Evolutionary conservation across 2,329 filamentous ascomycete species (phyloP).

Genomic region (Ophiocordyceps camponoti-floridani): DNA sequence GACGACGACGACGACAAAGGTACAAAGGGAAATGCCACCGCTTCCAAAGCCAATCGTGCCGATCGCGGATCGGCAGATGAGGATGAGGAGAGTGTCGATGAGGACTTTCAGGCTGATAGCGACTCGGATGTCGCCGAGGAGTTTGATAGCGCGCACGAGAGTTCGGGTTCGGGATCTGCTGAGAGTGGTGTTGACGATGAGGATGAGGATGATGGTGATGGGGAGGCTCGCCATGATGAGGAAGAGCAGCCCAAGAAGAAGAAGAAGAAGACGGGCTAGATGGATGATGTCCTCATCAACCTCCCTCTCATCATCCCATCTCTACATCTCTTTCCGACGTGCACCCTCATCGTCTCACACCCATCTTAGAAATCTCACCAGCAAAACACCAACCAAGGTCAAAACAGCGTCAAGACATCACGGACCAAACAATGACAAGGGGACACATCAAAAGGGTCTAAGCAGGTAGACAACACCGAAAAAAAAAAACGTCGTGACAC

Average conservation of each 20-base stretch:
- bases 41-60: conserved; percentile 15
- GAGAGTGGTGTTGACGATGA: conserved; percentile 27
- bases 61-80: conserved; percentile 89
- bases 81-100: conserved; percentile 86
- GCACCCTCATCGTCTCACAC: no score
- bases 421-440: no score
- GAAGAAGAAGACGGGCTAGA: conserved; percentile 24
- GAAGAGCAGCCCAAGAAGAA: conserved; percentile 32
- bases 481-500: no score
- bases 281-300: no score
- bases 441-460: no score
- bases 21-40: neutral
- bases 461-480: no score
- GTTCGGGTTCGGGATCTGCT: conserved; percentile 51
- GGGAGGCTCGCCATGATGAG: conserved; percentile 11
- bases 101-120: conserved; percentile 84
- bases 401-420: no score
- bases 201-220: no score
- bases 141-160: conserved; percentile 82
- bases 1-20: neutral
- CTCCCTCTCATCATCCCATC: neutral
- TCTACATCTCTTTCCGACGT: neutral
- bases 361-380: no score
- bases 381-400: no score
- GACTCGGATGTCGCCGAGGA: conserved; percentile 96